phyloP scores from a whole-genome alignment of 352 stramenopile genomes.

The Hyphochytrium catenoides region DNA sequence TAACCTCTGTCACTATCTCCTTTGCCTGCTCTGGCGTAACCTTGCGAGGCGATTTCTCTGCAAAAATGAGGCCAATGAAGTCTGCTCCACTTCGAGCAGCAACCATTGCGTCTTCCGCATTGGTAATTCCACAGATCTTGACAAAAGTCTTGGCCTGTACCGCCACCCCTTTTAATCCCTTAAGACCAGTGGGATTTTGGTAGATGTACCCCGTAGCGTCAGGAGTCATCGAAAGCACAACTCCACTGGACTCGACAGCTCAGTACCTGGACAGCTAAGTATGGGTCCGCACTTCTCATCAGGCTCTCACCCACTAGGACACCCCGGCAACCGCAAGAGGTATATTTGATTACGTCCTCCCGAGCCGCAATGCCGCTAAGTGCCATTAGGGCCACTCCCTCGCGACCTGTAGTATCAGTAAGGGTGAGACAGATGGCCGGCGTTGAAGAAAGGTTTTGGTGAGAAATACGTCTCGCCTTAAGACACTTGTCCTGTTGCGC shows the following conservation, averaged over 20 bases:
- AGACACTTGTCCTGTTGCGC: no score
- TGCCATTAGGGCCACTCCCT: constrained; percentile 64
- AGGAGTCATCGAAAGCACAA: constrained; percentile 10
- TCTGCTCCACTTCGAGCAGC: constrained; percentile 75
- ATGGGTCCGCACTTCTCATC: constrained; percentile 81
- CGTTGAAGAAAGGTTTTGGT: no score
- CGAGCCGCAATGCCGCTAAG: constrained; percentile 87
- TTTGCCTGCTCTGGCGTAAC: constrained; percentile 54
- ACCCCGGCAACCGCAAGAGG: constrained; percentile 60
- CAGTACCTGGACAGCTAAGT: constrained; percentile 39
- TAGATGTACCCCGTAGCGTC: background rate
- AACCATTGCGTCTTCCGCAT: constrained; percentile 65
- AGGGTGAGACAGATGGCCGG: no score
- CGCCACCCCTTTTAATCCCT: no score
- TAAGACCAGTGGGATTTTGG: no score
- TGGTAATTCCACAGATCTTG: constrained; percentile 89
- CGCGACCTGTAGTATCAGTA: constrained; percentile 10
- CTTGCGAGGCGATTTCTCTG: constrained; percentile 63
- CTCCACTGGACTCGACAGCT: constrained; percentile 12
- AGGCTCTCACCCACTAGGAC: constrained; percentile 92
- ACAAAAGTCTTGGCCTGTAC: constrained; percentile 16
- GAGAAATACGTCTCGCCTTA: no score
- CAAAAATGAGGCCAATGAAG: constrained; percentile 93
- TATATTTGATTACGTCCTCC: constrained; percentile 67
- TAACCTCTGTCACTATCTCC: constrained; percentile 69